phyloP scores from a whole-genome alignment of 139 green algal genomes.

The Chlorella sp. region DNA sequence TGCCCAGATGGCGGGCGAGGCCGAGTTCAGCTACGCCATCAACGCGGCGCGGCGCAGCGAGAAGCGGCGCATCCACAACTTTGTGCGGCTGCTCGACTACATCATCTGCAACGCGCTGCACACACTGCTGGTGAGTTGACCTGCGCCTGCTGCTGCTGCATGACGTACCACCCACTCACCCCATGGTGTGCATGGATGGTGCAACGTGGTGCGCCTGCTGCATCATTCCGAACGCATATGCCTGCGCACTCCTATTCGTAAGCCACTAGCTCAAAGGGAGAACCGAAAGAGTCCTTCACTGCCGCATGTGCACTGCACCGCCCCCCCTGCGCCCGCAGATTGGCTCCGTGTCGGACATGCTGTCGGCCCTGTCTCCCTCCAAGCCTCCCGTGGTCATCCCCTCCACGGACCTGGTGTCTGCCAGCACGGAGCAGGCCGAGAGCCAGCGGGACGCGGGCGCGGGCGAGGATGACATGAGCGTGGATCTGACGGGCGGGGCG shows the following conservation, averaged over 20 bases:
- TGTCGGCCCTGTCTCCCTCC: conserved; percentile 19
- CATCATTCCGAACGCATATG: too few relatives aligned
- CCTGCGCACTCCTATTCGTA: too few relatives aligned
- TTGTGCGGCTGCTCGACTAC: conserved; percentile 70
- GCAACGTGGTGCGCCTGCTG: too few relatives aligned
- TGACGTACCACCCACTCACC: too few relatives aligned
- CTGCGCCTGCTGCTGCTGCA: too few relatives aligned
- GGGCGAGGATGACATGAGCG: not conserved
- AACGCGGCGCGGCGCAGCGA: conserved; percentile 54
- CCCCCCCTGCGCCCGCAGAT: not conserved
- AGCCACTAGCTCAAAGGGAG: too few relatives aligned
- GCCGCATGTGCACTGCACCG: too few relatives aligned
- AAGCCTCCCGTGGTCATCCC: not conserved
- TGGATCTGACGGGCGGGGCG: not conserved
- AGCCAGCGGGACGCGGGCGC: not conserved
- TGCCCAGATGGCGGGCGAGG: conserved; percentile 13
- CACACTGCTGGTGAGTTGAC: conserved; percentile 36
- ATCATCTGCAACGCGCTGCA: conserved; percentile 61
- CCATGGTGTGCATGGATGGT: too few relatives aligned
- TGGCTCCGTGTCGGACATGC: conserved; percentile 27
- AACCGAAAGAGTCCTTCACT: too few relatives aligned
- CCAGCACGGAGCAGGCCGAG: not conserved
- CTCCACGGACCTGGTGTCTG: not conserved
- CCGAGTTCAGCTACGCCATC: conserved; percentile 57
- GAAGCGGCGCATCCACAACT: conserved; percentile 54